Evolutionary conservation across 495 filamentous ascomycete genomes (phyloP), one percentile per base, ranked within the genome.

Genomic region (Neurospora terricola): DNA sequence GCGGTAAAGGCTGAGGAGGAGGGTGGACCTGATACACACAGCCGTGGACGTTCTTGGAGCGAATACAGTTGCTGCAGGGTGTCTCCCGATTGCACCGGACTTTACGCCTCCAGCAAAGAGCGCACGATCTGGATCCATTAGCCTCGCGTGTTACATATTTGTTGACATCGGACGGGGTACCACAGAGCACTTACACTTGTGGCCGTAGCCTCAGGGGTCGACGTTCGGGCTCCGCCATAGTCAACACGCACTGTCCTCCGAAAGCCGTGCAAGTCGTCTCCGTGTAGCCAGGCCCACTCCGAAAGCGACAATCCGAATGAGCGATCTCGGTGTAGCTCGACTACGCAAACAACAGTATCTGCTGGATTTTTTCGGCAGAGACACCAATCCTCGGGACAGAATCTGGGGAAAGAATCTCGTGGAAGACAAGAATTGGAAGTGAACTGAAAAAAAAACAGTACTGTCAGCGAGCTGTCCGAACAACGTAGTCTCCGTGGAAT

Each of bases 21-120:
- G 12, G 48, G 23, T 14, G 48, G 23, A 59, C 11, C 23, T 81
- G 80, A 74, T 86, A 89, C 3, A 79, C 74, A 75, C 87, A 88
- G 10, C 38, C 72, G 2, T 70, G 21, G 11, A 59, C 77, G 59
- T 78, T 85, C 71, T 80, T 84, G 2, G 86, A 84, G 11, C 81
- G 81, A 1, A 83, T 1, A 70, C 87, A 88, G 73, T 88, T 86
- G 73, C 80, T 85, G 68, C 82, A 84, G 9, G 82, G 82, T 36
- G 62, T 69, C 18, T 76, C 72, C 18, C 81, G 77, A 48, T 84
- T 74, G 72, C 82, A 84, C 12, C 79, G 78, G 45, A 82, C 73
- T 45, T 84, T 84, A 1, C 82, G 78, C 34, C 70, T 42, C 11
- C 82, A 70, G 68, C 83, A 84, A 10, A 76, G 78, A 8, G 76